phyloP scores from a whole-genome alignment of 2,329 filamentous ascomycete genomes.

The Chaetomium olivaceum region DNA sequence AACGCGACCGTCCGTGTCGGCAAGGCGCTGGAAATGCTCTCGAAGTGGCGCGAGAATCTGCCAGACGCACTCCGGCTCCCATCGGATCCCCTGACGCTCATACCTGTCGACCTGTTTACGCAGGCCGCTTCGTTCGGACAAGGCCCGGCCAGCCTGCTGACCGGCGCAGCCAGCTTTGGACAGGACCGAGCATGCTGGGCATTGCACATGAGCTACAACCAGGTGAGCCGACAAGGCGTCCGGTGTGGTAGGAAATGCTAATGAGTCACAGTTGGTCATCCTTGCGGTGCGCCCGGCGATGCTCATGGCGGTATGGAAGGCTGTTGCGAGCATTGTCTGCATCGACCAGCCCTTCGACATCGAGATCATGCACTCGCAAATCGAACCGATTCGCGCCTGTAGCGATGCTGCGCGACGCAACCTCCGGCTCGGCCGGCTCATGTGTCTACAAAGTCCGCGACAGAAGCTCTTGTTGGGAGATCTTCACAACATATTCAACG shows the following conservation, averaged over 20 bases:
- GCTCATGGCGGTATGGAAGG: slow-evolving; percentile 49
- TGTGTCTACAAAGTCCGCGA: slow-evolving; percentile 40
- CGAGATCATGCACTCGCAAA: slow-evolving; percentile 34
- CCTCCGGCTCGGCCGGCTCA: slow-evolving; percentile 46
- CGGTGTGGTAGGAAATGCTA: not conserved
- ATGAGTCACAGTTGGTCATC: slow-evolving; percentile 47
- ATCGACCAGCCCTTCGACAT: slow-evolving; percentile 36
- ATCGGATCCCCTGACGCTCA: slow-evolving; percentile 30
- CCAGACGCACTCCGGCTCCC: slow-evolving; percentile 43
- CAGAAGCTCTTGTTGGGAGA: slow-evolving; percentile 47
- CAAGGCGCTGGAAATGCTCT: slow-evolving; percentile 45
- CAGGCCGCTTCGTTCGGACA: slow-evolving; percentile 13
- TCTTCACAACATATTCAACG: slow-evolving; percentile 53
- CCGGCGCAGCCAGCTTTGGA: slow-evolving; percentile 33
- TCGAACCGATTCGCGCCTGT: slow-evolving; percentile 42
- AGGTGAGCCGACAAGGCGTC: slow-evolving; percentile 32
- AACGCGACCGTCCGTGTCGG: slow-evolving; percentile 41
- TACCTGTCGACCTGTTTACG: slow-evolving; percentile 18
- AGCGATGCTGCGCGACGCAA: slow-evolving; percentile 49
- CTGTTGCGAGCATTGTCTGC: slow-evolving; percentile 44
- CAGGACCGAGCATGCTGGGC: slow-evolving; percentile 47
- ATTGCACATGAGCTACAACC: slow-evolving; percentile 53
- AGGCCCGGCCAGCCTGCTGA: slow-evolving; percentile 5
- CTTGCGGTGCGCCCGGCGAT: slow-evolving; percentile 51
- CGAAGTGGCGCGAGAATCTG: slow-evolving; percentile 44